Evolutionary conservation across 352 stramenopile genomes (phyloP).

Genomic region (Phytopythium oedochilum): DNA sequence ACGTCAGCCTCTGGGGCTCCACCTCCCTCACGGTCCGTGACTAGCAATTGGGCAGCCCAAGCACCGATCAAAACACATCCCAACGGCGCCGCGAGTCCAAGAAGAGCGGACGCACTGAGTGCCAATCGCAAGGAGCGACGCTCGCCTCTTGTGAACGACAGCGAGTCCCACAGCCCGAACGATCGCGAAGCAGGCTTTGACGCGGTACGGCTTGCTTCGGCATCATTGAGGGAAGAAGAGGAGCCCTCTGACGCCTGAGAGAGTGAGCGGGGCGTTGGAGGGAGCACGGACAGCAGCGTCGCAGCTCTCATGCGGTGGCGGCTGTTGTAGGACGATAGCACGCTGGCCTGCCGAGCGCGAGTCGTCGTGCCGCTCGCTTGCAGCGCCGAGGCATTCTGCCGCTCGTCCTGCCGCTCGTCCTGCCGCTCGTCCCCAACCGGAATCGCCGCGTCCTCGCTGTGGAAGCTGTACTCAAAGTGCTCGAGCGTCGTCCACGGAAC

Average conservation of each 20-base stretch:
- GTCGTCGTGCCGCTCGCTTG: not conserved
- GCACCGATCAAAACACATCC: constrained; percentile 26
- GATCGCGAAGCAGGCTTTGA: not conserved
- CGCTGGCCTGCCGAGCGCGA: constrained; percentile 1
- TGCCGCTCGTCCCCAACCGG: not conserved
- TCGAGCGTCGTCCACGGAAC: constrained; percentile 3
- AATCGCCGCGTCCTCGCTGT: not conserved
- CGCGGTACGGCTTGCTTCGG: not conserved
- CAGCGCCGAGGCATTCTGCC: not conserved
- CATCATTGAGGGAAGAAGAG: not conserved
- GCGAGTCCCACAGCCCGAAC: constrained; percentile 26
- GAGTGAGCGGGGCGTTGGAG: not conserved
- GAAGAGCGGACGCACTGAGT: constrained; percentile 20
- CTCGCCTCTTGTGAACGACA: constrained; percentile 28
- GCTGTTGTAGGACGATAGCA: constrained; percentile 4
- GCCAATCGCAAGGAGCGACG: constrained; percentile 27
- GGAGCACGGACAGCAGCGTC: constrained; percentile 3
- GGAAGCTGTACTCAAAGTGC: constrained; percentile 6
- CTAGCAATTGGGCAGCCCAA: constrained; percentile 16
- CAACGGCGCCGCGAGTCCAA: constrained; percentile 26
- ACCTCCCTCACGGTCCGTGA: not conserved
- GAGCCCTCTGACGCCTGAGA: not conserved
- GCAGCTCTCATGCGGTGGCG: not conserved
- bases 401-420: not conserved
- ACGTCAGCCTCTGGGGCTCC: not conserved